Base-by-base conservation (phyloP, 2,329 filamentous ascomycete species). In the Cladophialophora exuberans region DNA sequence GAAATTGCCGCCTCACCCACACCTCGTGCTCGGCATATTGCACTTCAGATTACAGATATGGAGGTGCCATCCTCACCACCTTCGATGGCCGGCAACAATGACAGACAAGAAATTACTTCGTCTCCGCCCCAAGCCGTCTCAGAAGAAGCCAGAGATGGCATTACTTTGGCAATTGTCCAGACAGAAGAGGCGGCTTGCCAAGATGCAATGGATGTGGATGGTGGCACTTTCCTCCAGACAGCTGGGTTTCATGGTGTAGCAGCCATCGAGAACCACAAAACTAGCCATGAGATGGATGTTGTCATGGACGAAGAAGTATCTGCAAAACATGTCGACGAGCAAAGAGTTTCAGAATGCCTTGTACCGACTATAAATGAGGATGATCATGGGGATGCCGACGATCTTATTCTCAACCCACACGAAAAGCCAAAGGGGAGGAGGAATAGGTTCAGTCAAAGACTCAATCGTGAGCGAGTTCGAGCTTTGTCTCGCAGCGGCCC, bases 1-100 rank as follows among this genome's bases (percentile, higher is more conserved):
- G 59, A 64, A 18, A 57, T 60, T 13, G 45, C 42, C 42, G 60
- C 63, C 17, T 65, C 64, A 31, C 64, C 64, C 9, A 66, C 64
- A 1, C 64, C 64, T 28, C 57, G 52, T 42, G 56, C 63, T n/a
- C 54, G 59, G 36, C 56, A 61, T 26, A 38, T 52, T 35, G 48
- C 54, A 13, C 47, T 52, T 6, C 30, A 44, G n/a, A 56, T 63
- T 20, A 43, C 49, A 20, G 61, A 65, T 26, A 46, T 62, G 15
- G 63, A 66, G 17, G 54, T 65, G 10, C 62, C 62, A 33, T 66
- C 64, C 10, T 66, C 64, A 28, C 64, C 64, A 25, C 62, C 60
- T 39, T 65, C 62, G 7, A 54, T 64, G 31, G 33, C 25, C 9
- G 61, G 55, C 6, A 48, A 57, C 36, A 43, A 52, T 6, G 54